phyloP scores from a whole-genome alignment of 2,329 filamentous ascomycete species.

The Alternaria tenuissima region DNA sequence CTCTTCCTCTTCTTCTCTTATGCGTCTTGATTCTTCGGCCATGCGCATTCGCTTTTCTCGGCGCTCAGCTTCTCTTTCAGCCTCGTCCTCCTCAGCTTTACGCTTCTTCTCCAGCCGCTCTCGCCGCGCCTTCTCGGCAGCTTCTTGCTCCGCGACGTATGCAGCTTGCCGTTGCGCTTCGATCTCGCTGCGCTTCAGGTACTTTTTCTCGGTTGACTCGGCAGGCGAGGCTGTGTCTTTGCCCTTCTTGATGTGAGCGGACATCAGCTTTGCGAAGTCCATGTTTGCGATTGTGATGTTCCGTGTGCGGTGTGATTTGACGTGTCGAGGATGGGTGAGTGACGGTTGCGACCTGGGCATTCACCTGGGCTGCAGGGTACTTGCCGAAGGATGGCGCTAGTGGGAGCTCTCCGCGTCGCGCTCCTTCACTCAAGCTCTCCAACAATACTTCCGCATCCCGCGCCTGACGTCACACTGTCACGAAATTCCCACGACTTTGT shows the following conservation, averaged over 20 bases:
- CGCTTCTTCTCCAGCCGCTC: slow-evolving; percentile 79
- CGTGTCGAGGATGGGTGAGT: not conserved
- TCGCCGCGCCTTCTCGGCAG: slow-evolving; percentile 74
- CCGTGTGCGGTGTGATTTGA: not conserved
- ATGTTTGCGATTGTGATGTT: slow-evolving; percentile 59
- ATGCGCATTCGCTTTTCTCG: slow-evolving; percentile 84
- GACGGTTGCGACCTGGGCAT: slow-evolving; percentile 11
- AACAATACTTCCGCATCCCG: not conserved
- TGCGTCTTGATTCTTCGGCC: slow-evolving; percentile 78
- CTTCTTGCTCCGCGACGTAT: slow-evolving; percentile 83
- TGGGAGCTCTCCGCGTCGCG: slow-evolving; percentile 31
- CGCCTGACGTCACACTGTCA: slow-evolving; percentile 11
- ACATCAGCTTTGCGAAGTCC: slow-evolving; percentile 96
- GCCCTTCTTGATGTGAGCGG: slow-evolving; percentile 86
- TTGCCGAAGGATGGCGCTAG: slow-evolving; percentile 28
- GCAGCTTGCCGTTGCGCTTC: slow-evolving; percentile 82
- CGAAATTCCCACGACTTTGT: not conserved
- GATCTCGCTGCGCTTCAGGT: slow-evolving; percentile 82
- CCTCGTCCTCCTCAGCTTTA: slow-evolving; percentile 86
- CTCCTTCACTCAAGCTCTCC: slow-evolving; percentile 8
- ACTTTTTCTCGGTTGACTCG: slow-evolving; percentile 65
- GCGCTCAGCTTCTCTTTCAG: slow-evolving; percentile 70
- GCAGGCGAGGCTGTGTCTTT: slow-evolving; percentile 60
- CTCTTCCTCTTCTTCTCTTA: slow-evolving; percentile 75
- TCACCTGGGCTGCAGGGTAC: slow-evolving; percentile 14